Conservation (phyloP, 1,139 yeast genomes). For the Suhomyces anneliseae region DNA sequence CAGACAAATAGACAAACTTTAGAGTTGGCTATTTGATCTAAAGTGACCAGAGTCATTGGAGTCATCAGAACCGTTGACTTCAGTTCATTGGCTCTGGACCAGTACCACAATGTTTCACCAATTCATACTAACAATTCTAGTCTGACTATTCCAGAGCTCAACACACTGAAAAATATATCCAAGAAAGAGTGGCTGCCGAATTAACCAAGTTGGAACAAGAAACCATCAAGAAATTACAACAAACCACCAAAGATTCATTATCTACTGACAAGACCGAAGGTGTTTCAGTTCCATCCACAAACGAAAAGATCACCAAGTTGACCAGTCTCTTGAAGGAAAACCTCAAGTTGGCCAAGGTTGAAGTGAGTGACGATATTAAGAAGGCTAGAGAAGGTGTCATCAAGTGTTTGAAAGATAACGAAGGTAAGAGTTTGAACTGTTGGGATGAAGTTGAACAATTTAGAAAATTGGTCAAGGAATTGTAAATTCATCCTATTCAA, state of each 20-base stretch:
- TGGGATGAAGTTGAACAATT: slow-evolving; percentile 82
- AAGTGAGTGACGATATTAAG: slow-evolving; percentile 31
- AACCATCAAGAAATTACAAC: slow-evolving; percentile 56
- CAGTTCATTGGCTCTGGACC: too few species aligned
- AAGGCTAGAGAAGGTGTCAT: slow-evolving; percentile 58
- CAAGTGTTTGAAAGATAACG: slow-evolving; percentile 66
- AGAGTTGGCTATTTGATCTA: not conserved
- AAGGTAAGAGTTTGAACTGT: slow-evolving; percentile 78
- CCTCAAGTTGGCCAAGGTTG: slow-evolving; percentile 42
- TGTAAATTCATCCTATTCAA: slow-evolving; percentile 15
- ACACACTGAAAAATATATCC: slow-evolving; percentile 72
- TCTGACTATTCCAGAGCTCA: slow-evolving; percentile 83
- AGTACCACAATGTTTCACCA: not conserved
- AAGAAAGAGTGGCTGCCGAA: slow-evolving; percentile 70
- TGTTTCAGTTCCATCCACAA: slow-evolving; percentile 33
- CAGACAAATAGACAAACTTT: not conserved
- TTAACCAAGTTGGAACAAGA: slow-evolving; percentile 62
- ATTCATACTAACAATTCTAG: slow-evolving; percentile 29
- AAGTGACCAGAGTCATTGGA: too few species aligned
- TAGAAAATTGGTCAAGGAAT: slow-evolving; percentile 50
- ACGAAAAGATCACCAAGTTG: slow-evolving; percentile 45
- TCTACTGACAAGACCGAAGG: slow-evolving; percentile 23
- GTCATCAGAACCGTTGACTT: too few species aligned
- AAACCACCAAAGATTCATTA: slow-evolving; percentile 47
- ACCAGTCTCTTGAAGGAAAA: slow-evolving; percentile 49